Evolutionary conservation across 1,284 basidiomycete genomes (phyloP), one percentile per base, ranked within the genome.

Genomic region (Phaffia rhodozyma): DNA sequence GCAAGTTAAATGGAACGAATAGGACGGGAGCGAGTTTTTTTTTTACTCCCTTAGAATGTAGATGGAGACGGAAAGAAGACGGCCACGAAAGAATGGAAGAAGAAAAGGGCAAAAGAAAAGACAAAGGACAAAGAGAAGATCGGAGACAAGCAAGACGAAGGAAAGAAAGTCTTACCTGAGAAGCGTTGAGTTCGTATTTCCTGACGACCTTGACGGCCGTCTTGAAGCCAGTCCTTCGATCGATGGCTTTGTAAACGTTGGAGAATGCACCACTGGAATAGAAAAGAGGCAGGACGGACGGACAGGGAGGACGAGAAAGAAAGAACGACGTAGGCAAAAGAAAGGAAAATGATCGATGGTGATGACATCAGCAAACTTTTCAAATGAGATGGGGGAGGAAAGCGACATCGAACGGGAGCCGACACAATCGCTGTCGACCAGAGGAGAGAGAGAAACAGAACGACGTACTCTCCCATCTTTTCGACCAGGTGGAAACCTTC

Each of bases 151-250:
- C 6, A 43, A 11, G 5, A 43, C 16, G 7, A 43, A 43, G 9
- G 55, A 54, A 63, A 49, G 51, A 66, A 65, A n/a, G 20, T n/a
- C 91, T 85, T 76, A 97, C 94, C 88, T 98, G 94, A 18, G 87
- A 87, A 56, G 89, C 84, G 74, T 89, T 97, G 66, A 97, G 80
- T 73, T 98, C 96, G 73, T 85, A 94, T 76, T 98, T 98, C 72
- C 96, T 87, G 60, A 98, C 96, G 60, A 94, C 89, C 78, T 97
- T 97, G 80, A 97, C 89, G 68, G 96, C 96, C 47, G 96, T 89
- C 76, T 88, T 89, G 73, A 85, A 80, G 23, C 86, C 84, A 21
- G 86, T 86, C 61, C 81, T 78, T 63, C 84, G 78, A 76, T 97
- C 89, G 61, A 88, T 72, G 2, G 92, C 96, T 75, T 91, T 91